Percentiles rank a stretch among this genome's conserved stretches.
phyloP scores from a whole-genome alignment of 208 protist species.

The Kentomonas sorsogonicus region DNA sequence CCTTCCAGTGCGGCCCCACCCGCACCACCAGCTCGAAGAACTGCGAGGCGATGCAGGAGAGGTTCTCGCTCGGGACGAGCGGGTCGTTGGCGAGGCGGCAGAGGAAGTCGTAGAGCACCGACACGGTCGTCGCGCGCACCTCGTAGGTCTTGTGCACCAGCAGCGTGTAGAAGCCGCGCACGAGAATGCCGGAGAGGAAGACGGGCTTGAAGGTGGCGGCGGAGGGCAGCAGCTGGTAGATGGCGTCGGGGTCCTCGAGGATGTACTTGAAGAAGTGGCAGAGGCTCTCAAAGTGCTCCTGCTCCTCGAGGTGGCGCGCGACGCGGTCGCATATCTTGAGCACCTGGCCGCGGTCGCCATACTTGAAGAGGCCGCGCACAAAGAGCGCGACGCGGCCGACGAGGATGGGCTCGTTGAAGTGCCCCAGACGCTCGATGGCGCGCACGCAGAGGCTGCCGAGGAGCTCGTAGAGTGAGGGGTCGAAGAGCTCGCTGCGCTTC shows the following conservation, averaged over 20 bases:
- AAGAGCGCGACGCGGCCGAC: constrained; percentile 72
- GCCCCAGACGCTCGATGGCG: constrained; percentile 42
- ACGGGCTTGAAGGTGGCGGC: constrained; percentile 28
- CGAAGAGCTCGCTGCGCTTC: constrained; percentile 44
- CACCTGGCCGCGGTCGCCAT: constrained; percentile 68
- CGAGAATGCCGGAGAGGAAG: constrained; percentile 67
- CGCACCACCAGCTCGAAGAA: constrained; percentile 52
- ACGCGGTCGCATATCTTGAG: constrained; percentile 47
- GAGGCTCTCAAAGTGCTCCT: constrained; percentile 51
- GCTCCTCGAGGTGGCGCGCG: constrained; percentile 49
- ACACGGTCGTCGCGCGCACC: constrained; percentile 32
- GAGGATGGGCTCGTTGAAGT: constrained; percentile 46
- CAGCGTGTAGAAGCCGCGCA: constrained; percentile 46
- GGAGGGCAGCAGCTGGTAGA: constrained; percentile 63
- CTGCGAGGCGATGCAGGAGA: constrained; percentile 66
- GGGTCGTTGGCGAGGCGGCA: constrained; percentile 54
- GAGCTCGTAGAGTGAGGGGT: constrained; percentile 54
- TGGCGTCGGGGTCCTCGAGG: constrained; percentile 57
- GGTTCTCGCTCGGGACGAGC: constrained; percentile 38
- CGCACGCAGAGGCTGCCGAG: constrained; percentile 60
- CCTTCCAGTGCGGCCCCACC: constrained; percentile 61
- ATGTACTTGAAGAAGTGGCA: constrained; percentile 63
- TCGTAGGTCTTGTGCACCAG: constrained; percentile 54
- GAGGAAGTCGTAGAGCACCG: constrained; percentile 68
- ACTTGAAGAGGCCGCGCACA: constrained; percentile 57